Percentiles rank a stretch among this genome's conserved stretches.
Evolutionary conservation across 1,284 basidiomycete species (phyloP).

Genomic region (Coniferiporia weirii): DNA sequence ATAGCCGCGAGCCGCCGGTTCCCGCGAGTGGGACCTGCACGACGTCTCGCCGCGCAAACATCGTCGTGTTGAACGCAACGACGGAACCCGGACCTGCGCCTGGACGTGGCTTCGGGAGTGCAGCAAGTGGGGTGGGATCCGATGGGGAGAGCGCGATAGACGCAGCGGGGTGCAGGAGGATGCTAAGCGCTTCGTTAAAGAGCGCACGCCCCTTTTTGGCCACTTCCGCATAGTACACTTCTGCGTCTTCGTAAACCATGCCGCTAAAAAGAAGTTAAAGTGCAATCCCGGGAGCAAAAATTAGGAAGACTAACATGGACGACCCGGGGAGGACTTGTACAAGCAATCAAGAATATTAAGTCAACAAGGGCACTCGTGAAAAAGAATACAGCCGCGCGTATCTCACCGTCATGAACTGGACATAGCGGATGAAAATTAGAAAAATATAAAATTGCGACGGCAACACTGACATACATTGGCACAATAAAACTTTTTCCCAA

Average conservation of each 20-base stretch:
- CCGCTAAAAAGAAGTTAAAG: conserved; percentile 39
- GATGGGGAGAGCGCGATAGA: conserved; percentile 31
- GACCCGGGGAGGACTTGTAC: conserved; percentile 79
- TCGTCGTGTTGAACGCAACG: conserved; percentile 75
- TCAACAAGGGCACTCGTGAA: background rate
- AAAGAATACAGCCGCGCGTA: background rate
- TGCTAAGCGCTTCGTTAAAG: conserved; percentile 74
- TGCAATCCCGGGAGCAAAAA: background rate
- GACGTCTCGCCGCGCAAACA: conserved; percentile 72
- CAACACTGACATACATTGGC: conserved; percentile 67
- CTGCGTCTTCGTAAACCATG: conserved; percentile 95
- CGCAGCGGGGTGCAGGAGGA: conserved; percentile 54
- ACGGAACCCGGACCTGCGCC: conserved; percentile 38
- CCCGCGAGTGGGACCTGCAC: conserved; percentile 57
- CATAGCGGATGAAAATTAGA: conserved; percentile 15
- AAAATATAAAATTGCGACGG: background rate
- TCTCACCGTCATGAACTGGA: conserved; percentile 75
- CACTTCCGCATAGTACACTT: conserved; percentile 79
- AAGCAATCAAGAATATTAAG: background rate
- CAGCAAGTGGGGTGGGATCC: conserved; percentile 29
- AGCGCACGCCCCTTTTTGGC: conserved; percentile 61
- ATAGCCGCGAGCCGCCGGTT: conserved; percentile 34
- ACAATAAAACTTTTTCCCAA: conserved; percentile 91
- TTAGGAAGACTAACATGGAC: conserved; percentile 57
- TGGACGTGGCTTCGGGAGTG: conserved; percentile 14